phyloP scores from a whole-genome alignment of 345 rosid genomes.

The Murraya paniculata region DNA sequence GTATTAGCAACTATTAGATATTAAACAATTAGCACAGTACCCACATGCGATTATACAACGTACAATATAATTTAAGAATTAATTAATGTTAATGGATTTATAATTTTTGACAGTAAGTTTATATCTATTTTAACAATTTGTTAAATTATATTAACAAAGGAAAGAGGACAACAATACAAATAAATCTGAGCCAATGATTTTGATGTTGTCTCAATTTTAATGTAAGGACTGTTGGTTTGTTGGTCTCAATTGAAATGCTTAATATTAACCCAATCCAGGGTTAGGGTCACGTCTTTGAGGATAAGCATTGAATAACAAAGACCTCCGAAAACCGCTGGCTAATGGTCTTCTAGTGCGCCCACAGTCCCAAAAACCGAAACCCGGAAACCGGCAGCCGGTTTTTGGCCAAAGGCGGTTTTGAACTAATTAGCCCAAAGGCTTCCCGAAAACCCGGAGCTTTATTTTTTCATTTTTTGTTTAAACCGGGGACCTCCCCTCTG shows the following conservation, averaged over 20 bases:
- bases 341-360: constrained; percentile 37
- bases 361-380: constrained; percentile 29
- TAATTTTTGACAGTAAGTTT: not conserved
- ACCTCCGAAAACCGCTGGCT: constrained; percentile 42
- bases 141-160: not conserved
- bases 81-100: not conserved
- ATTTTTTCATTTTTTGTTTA: not conserved
- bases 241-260: too few relatives aligned
- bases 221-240: not conserved
- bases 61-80: not conserved
- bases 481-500: constrained; percentile 21
- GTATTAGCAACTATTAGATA: not conserved
- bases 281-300: constrained; percentile 4
- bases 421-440: constrained; percentile 15
- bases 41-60: not conserved
- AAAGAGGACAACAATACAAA: not conserved
- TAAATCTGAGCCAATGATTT: not conserved
- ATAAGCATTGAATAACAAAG: constrained; percentile 21
- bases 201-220: not conserved
- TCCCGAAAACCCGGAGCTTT: constrained; percentile 77
- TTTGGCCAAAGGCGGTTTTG: constrained; percentile 27
- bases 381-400: constrained; percentile 51
- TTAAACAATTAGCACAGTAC: not conserved
- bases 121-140: not conserved
- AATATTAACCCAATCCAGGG: constrained; percentile 2